Conservation (phyloP, 1,284 basidiomycete species). For the Trichosporon faecale region DNA sequence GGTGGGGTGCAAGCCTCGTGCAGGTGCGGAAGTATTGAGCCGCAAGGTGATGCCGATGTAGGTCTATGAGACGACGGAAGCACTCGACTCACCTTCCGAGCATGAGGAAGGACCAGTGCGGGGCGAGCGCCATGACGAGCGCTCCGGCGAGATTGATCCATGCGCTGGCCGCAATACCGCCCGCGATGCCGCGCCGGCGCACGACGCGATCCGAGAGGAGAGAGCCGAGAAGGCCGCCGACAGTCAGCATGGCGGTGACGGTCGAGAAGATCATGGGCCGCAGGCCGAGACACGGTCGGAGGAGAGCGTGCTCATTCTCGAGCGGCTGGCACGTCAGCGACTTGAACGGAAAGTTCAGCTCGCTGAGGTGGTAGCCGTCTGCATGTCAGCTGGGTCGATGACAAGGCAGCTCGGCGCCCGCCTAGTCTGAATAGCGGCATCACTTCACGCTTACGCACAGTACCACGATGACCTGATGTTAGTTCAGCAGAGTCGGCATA, state of each 20-base stretch:
- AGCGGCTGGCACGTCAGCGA: constrained; percentile 63
- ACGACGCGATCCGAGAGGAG: constrained; percentile 67
- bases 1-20: too few relatives aligned
- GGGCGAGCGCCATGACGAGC: constrained; percentile 63
- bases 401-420: too few relatives aligned
- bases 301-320: constrained; percentile 29
- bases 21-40: too few relatives aligned
- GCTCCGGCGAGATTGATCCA: constrained; percentile 62
- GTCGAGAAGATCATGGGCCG: constrained; percentile 69
- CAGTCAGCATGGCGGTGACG: constrained; percentile 77
- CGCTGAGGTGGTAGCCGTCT: constrained; percentile 68
- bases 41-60: not conserved
- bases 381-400: not conserved
- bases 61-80: not conserved
- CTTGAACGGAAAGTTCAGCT: constrained; percentile 78
- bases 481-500: not conserved
- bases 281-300: constrained; percentile 67
- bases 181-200: constrained; percentile 60
- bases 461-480: constrained; percentile 49
- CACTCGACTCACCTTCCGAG: constrained; percentile 19
- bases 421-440: too few relatives aligned
- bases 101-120: constrained; percentile 59
- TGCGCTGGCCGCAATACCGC: constrained; percentile 56
- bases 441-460: constrained; percentile 30
- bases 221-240: constrained; percentile 82